phyloP scores from a whole-genome alignment of 164 flowering plant genomes.

The Liriodendron chinense region DNA sequence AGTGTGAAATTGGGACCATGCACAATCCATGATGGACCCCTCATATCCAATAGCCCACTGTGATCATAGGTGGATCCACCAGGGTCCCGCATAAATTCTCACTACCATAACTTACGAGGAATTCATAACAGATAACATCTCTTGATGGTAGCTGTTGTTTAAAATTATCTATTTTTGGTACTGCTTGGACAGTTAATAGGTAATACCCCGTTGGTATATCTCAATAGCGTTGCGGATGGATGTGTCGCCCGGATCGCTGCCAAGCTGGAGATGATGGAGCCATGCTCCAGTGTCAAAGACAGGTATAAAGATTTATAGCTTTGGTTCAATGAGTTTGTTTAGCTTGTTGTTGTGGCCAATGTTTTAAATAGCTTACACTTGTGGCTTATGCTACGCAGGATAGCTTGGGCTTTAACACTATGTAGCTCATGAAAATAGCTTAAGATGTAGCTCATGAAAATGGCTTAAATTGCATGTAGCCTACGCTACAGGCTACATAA shows the following conservation, averaged over 20 bases:
- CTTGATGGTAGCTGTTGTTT: neutral
- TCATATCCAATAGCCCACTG: neutral
- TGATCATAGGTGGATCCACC: neutral
- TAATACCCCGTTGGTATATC: slow-evolving; percentile 81
- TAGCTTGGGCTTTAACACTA: neutral
- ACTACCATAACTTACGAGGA: neutral
- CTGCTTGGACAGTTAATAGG: slow-evolving; percentile 52
- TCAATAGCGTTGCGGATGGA: slow-evolving; percentile 70
- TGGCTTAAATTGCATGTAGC: too few species aligned
- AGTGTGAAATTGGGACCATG: neutral
- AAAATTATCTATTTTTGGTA: neutral
- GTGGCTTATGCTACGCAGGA: neutral
- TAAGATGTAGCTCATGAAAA: neutral
- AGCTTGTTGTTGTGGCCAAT: neutral
- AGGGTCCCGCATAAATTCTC: neutral
- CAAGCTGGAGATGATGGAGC: slow-evolving; percentile 86
- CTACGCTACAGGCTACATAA: too few species aligned
- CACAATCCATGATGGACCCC: neutral
- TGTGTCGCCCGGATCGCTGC: slow-evolving; percentile 78
- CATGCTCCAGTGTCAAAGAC: slow-evolving; percentile 90
- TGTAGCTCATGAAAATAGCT: neutral
- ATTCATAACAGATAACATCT: neutral
- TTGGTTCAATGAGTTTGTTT: neutral
- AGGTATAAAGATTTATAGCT: slow-evolving; percentile 32
- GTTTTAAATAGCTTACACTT: neutral